Evolutionary conservation across 768 basidiomycete genomes (phyloP), one percentile per base, ranked within the genome.

Genomic region (Panaeolus cyanescens): DNA sequence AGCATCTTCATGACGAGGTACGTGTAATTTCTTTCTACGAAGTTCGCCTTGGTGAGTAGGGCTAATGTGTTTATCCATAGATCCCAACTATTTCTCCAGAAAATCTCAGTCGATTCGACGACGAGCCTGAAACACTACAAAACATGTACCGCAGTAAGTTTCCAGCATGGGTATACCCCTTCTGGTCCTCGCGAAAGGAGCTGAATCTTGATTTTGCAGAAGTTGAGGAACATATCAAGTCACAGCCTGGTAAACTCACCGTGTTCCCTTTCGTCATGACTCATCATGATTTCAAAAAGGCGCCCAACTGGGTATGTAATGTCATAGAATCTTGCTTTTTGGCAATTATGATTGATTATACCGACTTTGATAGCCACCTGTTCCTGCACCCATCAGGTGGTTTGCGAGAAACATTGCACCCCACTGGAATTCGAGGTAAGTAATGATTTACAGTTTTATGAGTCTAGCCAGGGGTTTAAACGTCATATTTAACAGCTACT

Each of bases 1-100:
- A 66, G n/a, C 73, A 74, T 56, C 64, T 74, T 1, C 62, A 68
- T 19, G 71, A 70, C 12, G 73, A 74, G 65, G 73, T 71, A 32
- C 32, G 62, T 25, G 17, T 33, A 20, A 54, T 36, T 22, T 13
- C 15, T 15, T 22, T 10, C 19, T 61, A 54, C 10, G 9, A 13
- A 13, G 33, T 10, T 9, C 17, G 9, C n/a, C n/a, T n/a, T n/a
- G n/a, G n/a, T n/a, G n/a, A n/a, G 7, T 19, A n/a, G 22, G 12
- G 22, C 4, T 19, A 45, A 12, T 54, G 33, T 6, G 37, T 2
- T 3, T 39, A 7, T 57, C 31, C 4, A 17, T 39, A 70, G 69
- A 70, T 70, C 15, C 56, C 66, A 1, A 70, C 70, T 1, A 64
- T 70, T 6, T 64, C 64, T 9, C 66, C 67, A 0, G 66, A 70